Conservation (phyloP, 2,329 filamentous ascomycete species). For the Magnaporthales sp. region DNA sequence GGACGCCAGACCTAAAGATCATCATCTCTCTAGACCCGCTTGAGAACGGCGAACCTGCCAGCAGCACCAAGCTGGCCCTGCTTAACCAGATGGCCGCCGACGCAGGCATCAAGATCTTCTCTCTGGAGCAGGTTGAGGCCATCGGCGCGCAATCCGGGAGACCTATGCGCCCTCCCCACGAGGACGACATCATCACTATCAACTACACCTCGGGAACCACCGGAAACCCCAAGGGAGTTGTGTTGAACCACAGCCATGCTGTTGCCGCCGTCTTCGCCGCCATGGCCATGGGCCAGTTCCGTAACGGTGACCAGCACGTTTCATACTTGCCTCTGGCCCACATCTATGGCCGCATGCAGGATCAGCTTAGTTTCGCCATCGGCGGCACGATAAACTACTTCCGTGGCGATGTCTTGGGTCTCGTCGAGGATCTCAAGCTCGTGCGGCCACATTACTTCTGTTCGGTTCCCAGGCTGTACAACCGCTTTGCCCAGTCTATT, state of each 20-base stretch:
- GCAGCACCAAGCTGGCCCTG: conserved; percentile 70
- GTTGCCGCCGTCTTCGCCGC: conserved; percentile 61
- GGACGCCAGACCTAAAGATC: conserved; percentile 72
- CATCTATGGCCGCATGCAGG: conserved; percentile 81
- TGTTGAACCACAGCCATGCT: conserved; percentile 74
- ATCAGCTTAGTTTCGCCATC: conserved; percentile 64
- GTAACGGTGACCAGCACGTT: conserved; percentile 52
- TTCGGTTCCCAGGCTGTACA: conserved; percentile 86
- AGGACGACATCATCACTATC: conserved; percentile 76
- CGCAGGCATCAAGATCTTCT: conserved; percentile 69
- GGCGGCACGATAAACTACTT: conserved; percentile 83
- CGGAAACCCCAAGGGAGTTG: conserved; percentile 72
- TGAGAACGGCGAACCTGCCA: conserved; percentile 66
- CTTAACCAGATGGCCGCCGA: conserved; percentile 67
- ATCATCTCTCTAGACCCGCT: conserved; percentile 83
- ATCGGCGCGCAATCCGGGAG: conserved; percentile 64
- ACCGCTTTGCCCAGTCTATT: conserved; percentile 79
- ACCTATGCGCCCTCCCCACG: conserved; percentile 60
- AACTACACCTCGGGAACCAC: conserved; percentile 88
- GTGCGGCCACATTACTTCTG: conserved; percentile 75
- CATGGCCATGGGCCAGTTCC: conserved; percentile 44
- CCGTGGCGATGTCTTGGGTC: conserved; percentile 76
- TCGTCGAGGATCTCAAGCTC: conserved; percentile 87
- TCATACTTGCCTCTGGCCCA: conserved; percentile 93
- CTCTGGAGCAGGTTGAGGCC: conserved; percentile 72